A percentile compares a stretch with the other conserved stretches of the same genome.
These are phyloP conservation scores for Auriscalpium microsporum DNA, from an alignment of 768 basidiomycete genomes.

Conservation along the genomic window DNA sequence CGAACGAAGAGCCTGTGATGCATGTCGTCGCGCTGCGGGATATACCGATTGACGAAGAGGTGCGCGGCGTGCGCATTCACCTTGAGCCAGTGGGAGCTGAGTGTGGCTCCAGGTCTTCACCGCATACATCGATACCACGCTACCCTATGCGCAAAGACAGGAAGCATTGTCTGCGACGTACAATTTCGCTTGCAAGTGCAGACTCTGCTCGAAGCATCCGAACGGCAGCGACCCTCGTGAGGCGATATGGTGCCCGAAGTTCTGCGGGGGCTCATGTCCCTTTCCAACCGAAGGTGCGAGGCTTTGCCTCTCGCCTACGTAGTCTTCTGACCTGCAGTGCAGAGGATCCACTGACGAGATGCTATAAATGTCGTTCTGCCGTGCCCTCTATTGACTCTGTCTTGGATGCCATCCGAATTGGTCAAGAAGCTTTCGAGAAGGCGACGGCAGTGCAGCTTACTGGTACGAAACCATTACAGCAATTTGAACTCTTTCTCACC, in stretches of 20 bases:
- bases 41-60: constrained; percentile 65
- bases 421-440: constrained; percentile 69
- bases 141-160: constrained; percentile 50
- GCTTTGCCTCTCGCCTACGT: neutral
- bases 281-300: constrained; percentile 51
- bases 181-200: constrained; percentile 67
- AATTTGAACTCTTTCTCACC: neutral
- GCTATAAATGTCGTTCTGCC: constrained; percentile 44
- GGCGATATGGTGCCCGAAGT: constrained; percentile 58
- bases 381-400: constrained; percentile 44
- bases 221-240: constrained; percentile 54
- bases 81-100: neutral
- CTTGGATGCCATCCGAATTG: constrained; percentile 57
- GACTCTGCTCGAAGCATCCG: constrained; percentile 35
- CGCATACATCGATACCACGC: constrained; percentile 79
- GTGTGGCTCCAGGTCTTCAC: constrained; percentile 52
- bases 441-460: constrained; percentile 52
- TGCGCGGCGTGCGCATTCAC: constrained; percentile 19
- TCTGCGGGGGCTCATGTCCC: constrained; percentile 56
- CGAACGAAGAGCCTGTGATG: constrained; percentile 50
- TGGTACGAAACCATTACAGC: constrained; percentile 32
- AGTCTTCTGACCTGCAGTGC: neutral
- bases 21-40: constrained; percentile 63
- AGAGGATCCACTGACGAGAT: constrained; percentile 45
- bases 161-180: constrained; percentile 61